Percentiles rank a stretch among this genome's conserved stretches.
Evolutionary conservation across 2,329 filamentous ascomycete species (phyloP).

Genomic region (Davidsoniella virescens): DNA sequence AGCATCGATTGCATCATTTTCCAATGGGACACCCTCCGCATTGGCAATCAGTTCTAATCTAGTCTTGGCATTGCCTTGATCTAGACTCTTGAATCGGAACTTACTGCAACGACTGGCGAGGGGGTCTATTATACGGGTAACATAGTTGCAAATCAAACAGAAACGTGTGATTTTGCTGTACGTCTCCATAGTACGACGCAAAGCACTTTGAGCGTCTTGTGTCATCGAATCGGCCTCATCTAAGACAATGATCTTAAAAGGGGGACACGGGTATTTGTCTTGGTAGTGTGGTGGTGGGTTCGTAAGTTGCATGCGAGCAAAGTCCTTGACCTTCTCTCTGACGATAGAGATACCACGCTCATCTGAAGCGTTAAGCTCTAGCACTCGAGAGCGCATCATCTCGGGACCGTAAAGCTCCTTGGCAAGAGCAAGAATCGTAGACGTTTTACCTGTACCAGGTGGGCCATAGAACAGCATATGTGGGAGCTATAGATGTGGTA

Average conservation of each 20-base stretch:
- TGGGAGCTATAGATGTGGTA: constrained; percentile 45
- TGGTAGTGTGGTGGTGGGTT: constrained; percentile 57
- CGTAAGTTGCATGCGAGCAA: constrained; percentile 85
- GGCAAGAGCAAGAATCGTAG: constrained; percentile 87
- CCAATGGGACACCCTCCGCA: constrained; percentile 59
- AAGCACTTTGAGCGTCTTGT: constrained; percentile 85
- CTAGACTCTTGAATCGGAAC: constrained; percentile 92
- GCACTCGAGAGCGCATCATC: constrained; percentile 81
- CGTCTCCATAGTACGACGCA: constrained; percentile 94
- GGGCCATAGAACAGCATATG: constrained; percentile 99
- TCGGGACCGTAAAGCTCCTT: constrained; percentile 96
- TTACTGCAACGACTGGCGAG: constrained; percentile 87
- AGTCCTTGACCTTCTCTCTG: constrained; percentile 94
- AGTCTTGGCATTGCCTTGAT: constrained; percentile 66
- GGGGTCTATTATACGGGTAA: constrained; percentile 94
- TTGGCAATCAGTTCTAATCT: constrained; percentile 70
- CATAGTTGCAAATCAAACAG: constrained; percentile 96
- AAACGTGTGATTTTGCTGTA: constrained; percentile 94
- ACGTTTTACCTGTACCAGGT: constrained; percentile 94
- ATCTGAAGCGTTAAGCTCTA: constrained; percentile 97
- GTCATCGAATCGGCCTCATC: constrained; percentile 99
- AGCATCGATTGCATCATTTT: constrained; percentile 65
- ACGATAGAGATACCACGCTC: constrained; percentile 96
- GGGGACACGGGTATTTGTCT: constrained; percentile 73
- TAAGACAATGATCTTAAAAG: constrained; percentile 97